Evolutionary conservation across 805 yeast species (phyloP), one percentile per base, ranked within the genome.

Genomic region (Metschnikowia lunata): DNA sequence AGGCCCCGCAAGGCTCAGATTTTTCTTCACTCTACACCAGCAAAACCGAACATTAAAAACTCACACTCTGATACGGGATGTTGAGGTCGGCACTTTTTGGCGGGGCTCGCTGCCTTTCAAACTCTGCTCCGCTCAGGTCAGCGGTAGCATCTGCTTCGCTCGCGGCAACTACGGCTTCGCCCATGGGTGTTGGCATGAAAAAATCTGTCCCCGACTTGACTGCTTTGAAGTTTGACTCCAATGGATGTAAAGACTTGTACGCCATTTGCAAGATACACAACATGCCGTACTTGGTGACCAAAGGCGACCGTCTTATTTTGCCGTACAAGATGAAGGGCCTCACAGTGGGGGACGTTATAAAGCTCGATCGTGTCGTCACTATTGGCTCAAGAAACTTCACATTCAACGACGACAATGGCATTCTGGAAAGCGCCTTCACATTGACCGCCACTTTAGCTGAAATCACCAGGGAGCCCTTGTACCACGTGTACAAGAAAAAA

Each of bases 341-440:
- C 9, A 74, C 81, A 41, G 82, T 91, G 4, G 99, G 99, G 14
- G 97, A 90, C 63, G 72, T 73, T n/a, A 70, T 93, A 40, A 67
- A 74, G 38, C 75, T 93, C 60, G 80, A 78, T 49, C 83, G 88
- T 55, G 89, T 91, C 30, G 78, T 83, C 12, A 82, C 88, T 9
- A 65, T 93, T 27, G 99, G 99, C 2, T 82, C 95, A 8, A 82
- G 96, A 39, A 84, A 88, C 60, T 85, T 78, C 68, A 88, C 89
- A 10, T 75, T 78, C 46, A 57, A 51, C 42, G 54, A 55, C 82
- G 79, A 38, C 66, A 71, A 50, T 23, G 63, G 63, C 10, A 59
- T 60, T 35, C 43, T 39, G 75, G 80, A 15, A 69, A 84, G 39
- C 79, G 62, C 82, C 4, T 83, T 75, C 61, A 66, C 78, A 4